Evolutionary conservation across 2,329 filamentous ascomycete species (phyloP), one percentile per base, ranked within the genome.

Genomic region (Beauveria rudraprayagi): DNA sequence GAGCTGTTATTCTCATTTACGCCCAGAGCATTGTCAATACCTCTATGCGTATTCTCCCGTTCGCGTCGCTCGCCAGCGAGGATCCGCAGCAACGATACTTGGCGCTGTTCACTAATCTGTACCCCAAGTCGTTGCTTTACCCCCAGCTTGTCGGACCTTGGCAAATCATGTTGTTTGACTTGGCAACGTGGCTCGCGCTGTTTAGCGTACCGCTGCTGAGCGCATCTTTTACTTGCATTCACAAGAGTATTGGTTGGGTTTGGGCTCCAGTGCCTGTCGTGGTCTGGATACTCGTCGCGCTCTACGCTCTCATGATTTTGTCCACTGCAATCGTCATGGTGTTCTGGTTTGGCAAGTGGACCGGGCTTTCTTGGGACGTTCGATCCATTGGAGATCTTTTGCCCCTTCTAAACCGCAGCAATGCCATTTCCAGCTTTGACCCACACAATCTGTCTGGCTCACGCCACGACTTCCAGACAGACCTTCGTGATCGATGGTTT

Each of bases 301-400:
- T 96, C 1, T 97, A 96, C 73, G 73, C 87, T 40, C 72, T 91
- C 4, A 75, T 93, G 52, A 68, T 88, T 2, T 66, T 83, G 7
- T 84, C 87, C 1, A 72, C 84, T 1, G 65, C 63, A 34, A 62
- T 71, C 17, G 71, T 92, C 10, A 75, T 87, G 64, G 65, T 84
- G n/a, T 88, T 84, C 64, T 90, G 92, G 75, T 76, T 81, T 59
- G 74, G 79, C 24, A 79, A 82, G 34, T 81, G 80, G 67, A 95
- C 91, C 0, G 92, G 92, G 0, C 77, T 96, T 64, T 82, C 88
- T 69, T 97, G 92, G 92, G 91, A 96, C 70, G 83, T 91, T 2
- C 81, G 88, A 51, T 93, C 87, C 26, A 77, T 97, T 8, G 92
- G 90, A 3, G 92, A 97, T 70, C 77, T 96, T 43, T 81, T 94